Conservation (phyloP, 2,329 filamentous ascomycete genomes). For the Pestalotiopsis sp. region DNA sequence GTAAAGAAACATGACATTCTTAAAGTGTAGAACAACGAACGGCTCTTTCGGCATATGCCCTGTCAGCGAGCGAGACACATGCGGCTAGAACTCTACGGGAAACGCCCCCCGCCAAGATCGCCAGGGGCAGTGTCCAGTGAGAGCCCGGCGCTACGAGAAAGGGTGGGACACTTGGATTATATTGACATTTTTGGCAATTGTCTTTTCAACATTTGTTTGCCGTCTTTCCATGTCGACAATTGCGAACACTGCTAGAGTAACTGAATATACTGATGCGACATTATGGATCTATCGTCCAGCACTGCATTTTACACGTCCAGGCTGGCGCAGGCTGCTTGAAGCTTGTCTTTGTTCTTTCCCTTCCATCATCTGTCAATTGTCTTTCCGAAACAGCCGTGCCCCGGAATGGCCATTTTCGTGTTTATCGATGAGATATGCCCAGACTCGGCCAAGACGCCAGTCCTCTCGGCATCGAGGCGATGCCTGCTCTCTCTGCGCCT, state of each 20-base stretch:
- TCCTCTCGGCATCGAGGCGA: slow-evolving; percentile 9
- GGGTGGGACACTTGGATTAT: neutral
- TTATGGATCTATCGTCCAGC: too few species aligned
- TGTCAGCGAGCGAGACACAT: slow-evolving; percentile 1
- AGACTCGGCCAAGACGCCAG: slow-evolving; percentile 5
- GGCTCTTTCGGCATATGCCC: neutral
- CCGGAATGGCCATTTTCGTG: neutral
- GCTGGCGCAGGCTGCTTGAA: too few species aligned
- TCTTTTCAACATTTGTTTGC: neutral
- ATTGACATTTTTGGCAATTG: neutral
- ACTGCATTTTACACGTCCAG: too few species aligned
- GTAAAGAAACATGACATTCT: neutral
- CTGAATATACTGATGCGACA: too few species aligned
- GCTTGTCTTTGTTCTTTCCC: neutral
- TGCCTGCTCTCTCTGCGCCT: neutral
- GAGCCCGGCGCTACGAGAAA: neutral
- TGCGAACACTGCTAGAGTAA: too few species aligned
- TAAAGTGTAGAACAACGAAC: neutral
- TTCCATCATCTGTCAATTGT: neutral
- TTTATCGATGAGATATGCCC: slow-evolving; percentile 1
- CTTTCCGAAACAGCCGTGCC: neutral
- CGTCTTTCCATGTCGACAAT: too few species aligned
- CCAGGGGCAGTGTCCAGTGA: neutral
- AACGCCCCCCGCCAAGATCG: slow-evolving; percentile 1
- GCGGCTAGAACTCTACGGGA: neutral